Conservation (phyloP, 2,329 filamentous ascomycete genomes). For the Epichloe bromicola region DNA sequence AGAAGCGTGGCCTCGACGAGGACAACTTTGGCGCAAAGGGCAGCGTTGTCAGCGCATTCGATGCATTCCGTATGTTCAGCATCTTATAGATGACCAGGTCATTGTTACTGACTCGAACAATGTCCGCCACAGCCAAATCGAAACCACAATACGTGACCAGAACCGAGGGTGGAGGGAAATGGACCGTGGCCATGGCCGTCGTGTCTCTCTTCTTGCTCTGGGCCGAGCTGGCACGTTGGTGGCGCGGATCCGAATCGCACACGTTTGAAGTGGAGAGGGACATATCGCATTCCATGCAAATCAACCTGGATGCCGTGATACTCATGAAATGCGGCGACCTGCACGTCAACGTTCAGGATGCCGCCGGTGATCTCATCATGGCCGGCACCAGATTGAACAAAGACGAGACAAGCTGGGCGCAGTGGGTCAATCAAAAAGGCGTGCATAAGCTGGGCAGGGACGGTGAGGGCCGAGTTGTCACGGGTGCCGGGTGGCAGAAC, state of each 20-base stretch:
- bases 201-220: constrained; percentile 64
- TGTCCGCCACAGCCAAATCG: constrained; percentile 62
- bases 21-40: constrained; percentile 66
- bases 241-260: constrained; percentile 70
- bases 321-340: constrained; percentile 77
- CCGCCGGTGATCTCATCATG: constrained; percentile 79
- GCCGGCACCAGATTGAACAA: constrained; percentile 61
- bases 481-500: constrained; percentile 43
- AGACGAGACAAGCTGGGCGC: constrained; percentile 66
- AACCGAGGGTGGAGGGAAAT: constrained; percentile 79
- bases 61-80: constrained; percentile 72
- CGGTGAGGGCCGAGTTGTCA: constrained; percentile 38
- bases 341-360: constrained; percentile 96
- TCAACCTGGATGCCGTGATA: constrained; percentile 91
- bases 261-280: constrained; percentile 91
- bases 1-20: constrained; percentile 54
- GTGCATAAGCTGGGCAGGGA: constrained; percentile 48
- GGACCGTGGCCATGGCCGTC: constrained; percentile 71
- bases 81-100: neutral
- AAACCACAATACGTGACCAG: constrained; percentile 84
- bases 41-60: constrained; percentile 71
- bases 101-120: neutral
- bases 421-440: constrained; percentile 65
- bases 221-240: constrained; percentile 72
- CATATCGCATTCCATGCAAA: constrained; percentile 73